A percentile compares a stretch with the other conserved stretches of the same genome.
Conservation (phyloP, 257 asterid genomes). For the Cynanchum wilfordii region DNA sequence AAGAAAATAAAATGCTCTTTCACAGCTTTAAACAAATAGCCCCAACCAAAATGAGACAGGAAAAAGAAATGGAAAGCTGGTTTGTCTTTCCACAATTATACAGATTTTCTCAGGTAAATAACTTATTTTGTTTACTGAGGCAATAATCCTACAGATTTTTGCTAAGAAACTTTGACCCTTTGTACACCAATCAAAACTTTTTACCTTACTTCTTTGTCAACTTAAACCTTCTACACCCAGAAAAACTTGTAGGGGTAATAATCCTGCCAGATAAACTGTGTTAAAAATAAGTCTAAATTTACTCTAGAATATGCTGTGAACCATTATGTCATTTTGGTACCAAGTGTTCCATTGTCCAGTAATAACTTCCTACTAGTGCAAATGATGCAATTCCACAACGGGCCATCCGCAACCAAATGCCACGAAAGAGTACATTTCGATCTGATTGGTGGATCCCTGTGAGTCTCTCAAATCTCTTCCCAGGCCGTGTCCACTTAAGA, state of each 20-base stretch:
- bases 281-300: neutral
- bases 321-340: slow-evolving; percentile 17
- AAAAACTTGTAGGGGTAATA: neutral
- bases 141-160: neutral
- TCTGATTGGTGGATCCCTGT: slow-evolving; percentile 89
- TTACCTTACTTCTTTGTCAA: neutral
- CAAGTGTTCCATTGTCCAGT: slow-evolving; percentile 45
- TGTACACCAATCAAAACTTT: neutral
- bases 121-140: neutral
- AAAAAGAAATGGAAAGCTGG: neutral
- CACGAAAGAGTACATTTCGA: slow-evolving; percentile 59
- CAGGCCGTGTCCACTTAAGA: slow-evolving; percentile 71
- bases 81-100: neutral
- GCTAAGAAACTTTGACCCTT: neutral
- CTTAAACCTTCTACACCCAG: neutral
- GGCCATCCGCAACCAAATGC: slow-evolving; percentile 75
- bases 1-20: neutral
- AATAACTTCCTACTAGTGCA: slow-evolving; percentile 69
- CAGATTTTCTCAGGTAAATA: neutral
- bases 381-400: slow-evolving; percentile 79
- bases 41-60: neutral
- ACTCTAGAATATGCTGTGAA: neutral
- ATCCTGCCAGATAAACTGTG: neutral
- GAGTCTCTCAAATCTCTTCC: slow-evolving; percentile 77
- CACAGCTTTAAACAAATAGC: neutral